Evolutionary conservation across 768 basidiomycete genomes (phyloP).

Genomic region (Tephrocybe rancida): DNA sequence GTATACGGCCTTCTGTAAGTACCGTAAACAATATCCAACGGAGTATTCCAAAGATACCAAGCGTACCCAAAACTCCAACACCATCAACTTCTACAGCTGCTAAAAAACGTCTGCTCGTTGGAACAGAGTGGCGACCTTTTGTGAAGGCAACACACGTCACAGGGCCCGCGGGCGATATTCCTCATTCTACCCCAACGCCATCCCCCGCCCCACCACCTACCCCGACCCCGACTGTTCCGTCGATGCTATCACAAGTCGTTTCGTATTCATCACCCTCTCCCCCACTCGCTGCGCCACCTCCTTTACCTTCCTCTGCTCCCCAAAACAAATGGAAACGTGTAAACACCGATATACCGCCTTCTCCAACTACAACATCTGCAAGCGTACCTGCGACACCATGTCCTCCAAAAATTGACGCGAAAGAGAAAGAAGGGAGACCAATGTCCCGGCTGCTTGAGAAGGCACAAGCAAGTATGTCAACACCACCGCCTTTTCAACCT

Average conservation of each 20-base stretch:
- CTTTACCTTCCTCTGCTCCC: constrained; percentile 6
- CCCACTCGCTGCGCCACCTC: constrained; percentile 18
- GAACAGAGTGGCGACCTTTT: constrained; percentile 55
- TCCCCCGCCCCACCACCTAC: constrained; percentile 18
- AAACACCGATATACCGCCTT: constrained; percentile 2
- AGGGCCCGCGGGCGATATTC: constrained; percentile 15
- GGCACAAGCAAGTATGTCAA: constrained; percentile 13
- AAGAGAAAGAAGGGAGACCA: not conserved
- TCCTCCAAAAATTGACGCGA: not conserved
- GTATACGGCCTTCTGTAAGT: constrained; percentile 49
- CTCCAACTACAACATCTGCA: constrained; percentile 3
- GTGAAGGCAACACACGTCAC: constrained; percentile 21
- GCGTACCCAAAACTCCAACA: constrained; percentile 23
- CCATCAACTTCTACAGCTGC: constrained; percentile 17
- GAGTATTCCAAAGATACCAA: constrained; percentile 24
- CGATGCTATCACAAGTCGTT: constrained; percentile 22
- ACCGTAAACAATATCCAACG: not conserved
- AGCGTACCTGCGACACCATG: not conserved
- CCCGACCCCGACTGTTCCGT: not conserved
- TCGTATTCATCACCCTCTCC: constrained; percentile 29
- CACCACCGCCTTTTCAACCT: not conserved
- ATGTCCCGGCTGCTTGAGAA: not conserved
- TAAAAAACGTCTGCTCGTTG: constrained; percentile 47
- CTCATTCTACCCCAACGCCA: constrained; percentile 15
- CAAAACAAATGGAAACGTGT: constrained; percentile 36